These are phyloP conservation scores for Ochetophila trinervis DNA, from an alignment of 306 rosid species.

Conservation along the genomic window DNA sequence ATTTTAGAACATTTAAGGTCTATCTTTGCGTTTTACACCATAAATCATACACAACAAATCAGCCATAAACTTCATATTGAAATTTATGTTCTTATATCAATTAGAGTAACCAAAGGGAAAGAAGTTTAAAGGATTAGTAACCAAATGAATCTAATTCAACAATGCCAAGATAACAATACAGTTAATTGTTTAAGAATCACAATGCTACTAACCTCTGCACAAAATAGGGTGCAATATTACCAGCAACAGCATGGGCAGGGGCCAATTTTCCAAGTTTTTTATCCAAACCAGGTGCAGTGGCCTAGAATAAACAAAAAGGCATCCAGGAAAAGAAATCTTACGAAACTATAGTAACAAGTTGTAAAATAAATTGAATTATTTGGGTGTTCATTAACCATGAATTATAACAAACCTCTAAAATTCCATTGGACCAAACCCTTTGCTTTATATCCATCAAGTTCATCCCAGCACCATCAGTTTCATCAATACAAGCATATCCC, in stretches of 20 bases:
- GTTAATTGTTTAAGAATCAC: neutral
- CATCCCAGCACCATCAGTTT: slow-evolving; percentile 93
- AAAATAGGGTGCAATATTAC: slow-evolving; percentile 70
- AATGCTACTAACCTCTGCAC: slow-evolving; percentile 57
- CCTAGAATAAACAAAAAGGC: slow-evolving; percentile 42
- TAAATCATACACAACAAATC: neutral
- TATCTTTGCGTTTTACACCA: too few relatives aligned
- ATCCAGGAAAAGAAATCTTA: too few relatives aligned
- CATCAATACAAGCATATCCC: slow-evolving; percentile 74
- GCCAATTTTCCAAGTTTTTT: slow-evolving; percentile 79
- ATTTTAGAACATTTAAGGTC: too few relatives aligned
- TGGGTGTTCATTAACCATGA: slow-evolving; percentile 5
- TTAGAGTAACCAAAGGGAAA: neutral
- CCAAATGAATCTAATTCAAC: neutral
- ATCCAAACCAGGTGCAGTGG: slow-evolving; percentile 77
- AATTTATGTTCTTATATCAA: neutral
- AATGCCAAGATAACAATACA: neutral
- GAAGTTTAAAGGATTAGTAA: neutral
- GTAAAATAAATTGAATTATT: slow-evolving; percentile 9
- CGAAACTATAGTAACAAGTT: neutral
- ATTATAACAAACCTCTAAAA: slow-evolving; percentile 58
- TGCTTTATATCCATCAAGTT: slow-evolving; percentile 82
- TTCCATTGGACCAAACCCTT: slow-evolving; percentile 64
- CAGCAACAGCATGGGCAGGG: slow-evolving; percentile 87
- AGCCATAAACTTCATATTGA: neutral